These are phyloP conservation scores for Cryphonectria nitschkei DNA, from an alignment of 2,329 filamentous ascomycete species.

Conservation along the genomic window DNA sequence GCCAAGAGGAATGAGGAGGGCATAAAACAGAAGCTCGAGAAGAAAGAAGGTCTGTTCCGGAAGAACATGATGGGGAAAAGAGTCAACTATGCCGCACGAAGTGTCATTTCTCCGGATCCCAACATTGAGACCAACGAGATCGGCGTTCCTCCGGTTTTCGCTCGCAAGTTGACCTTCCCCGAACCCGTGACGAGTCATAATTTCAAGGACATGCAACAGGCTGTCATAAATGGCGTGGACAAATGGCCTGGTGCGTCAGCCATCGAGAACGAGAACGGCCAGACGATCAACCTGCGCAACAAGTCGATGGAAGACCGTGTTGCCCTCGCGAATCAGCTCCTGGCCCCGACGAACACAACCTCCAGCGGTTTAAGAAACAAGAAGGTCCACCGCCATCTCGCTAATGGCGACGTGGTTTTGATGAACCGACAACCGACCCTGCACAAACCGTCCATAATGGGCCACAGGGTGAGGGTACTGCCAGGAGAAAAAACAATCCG, in stretches of 20 bases:
- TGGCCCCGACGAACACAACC: constrained; percentile 78
- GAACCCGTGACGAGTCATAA: constrained; percentile 98
- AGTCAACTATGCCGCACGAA: constrained; percentile 96
- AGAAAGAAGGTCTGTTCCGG: constrained; percentile 96
- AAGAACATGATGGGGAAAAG: constrained; percentile 99
- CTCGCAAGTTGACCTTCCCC: constrained; percentile 92
- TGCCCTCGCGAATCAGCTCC: constrained; percentile 88
- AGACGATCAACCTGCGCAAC: constrained; percentile 82
- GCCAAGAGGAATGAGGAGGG: constrained; percentile 84
- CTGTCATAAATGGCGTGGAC: constrained; percentile 91
- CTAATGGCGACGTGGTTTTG: constrained; percentile 93
- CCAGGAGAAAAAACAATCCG: constrained; percentile 96
- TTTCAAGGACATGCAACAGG: constrained; percentile 92
- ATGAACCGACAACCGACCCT: constrained; percentile 99
- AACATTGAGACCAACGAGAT: constrained; percentile 99
- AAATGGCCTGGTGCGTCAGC: constrained; percentile 94
- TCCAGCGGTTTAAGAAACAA: constrained; percentile 82
- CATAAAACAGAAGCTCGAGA: constrained; percentile 97
- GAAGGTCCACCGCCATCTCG: constrained; percentile 94
- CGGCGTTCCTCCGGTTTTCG: constrained; percentile 96
- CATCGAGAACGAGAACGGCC: constrained; percentile 94
- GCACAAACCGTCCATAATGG: constrained; percentile 99
- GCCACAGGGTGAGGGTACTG: constrained; percentile 87
- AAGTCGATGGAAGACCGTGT: constrained; percentile 88
- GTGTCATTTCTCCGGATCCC: constrained; percentile 96